These are phyloP conservation scores for Zarea fungicola DNA, from an alignment of 2,329 filamentous ascomycete genomes.

Conservation along the genomic window DNA sequence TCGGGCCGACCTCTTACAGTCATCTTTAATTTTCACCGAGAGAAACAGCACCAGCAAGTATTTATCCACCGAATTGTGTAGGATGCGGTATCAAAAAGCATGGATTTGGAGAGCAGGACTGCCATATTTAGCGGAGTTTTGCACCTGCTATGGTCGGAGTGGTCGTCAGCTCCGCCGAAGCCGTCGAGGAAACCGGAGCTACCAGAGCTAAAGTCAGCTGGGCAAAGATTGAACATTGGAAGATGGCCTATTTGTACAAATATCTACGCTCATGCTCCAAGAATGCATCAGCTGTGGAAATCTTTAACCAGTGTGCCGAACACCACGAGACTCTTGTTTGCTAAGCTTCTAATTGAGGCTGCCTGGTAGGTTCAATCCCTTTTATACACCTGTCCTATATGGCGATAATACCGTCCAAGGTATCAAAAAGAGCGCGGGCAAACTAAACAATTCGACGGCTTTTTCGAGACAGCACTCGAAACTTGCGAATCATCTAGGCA, in stretches of 20 bases:
- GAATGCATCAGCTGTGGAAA: conserved; percentile 5
- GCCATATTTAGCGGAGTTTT: no score
- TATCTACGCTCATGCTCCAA: not conserved
- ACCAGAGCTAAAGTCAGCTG: conserved; percentile 6
- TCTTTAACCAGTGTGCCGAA: not conserved
- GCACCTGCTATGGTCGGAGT: conserved; percentile 6
- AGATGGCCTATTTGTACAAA: conserved; percentile 7
- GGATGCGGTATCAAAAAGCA: conserved; percentile 5
- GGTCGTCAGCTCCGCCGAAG: conserved; percentile 9
- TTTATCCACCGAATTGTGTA: conserved; percentile 11
- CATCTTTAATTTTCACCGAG: conserved; percentile 9
- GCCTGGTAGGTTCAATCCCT: no score
- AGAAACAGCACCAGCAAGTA: conserved; percentile 5
- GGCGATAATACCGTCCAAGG: not conserved
- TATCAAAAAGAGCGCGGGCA: conserved; percentile 15
- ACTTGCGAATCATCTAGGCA: conserved; percentile 8
- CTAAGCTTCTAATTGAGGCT: no score
- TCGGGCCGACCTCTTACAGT: conserved; percentile 5
- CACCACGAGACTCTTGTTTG: not conserved
- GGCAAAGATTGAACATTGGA: not conserved
- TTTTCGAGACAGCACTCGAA: conserved; percentile 3
- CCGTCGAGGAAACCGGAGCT: conserved; percentile 4
- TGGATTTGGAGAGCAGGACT: not conserved
- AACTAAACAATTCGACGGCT: not conserved
- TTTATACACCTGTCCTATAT: no score